Evolutionary conservation across 345 rosid species (phyloP), one percentile per base, ranked within the genome.

Genomic region (Salix brachista): DNA sequence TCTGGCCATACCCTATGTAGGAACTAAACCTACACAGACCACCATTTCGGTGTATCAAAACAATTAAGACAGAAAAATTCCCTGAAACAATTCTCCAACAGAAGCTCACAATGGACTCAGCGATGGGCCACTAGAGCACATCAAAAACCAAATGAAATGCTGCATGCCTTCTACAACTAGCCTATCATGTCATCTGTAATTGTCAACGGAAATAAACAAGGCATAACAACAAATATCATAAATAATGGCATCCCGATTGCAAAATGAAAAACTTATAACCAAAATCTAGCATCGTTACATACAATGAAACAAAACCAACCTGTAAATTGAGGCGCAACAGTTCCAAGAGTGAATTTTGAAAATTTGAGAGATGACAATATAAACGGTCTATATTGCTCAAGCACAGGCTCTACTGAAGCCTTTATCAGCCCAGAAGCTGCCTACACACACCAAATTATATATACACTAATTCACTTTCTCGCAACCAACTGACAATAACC

Each of bases 251-350:
- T 11, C 32, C 3, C 65, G 56, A 28, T 32, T 9, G 65, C 64
- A 30, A 36, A 42, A 39, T 3, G 4, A 69, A 13, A 69, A 30
- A 28, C 25, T 12, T 14, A 67, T 19, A 65, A 48, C 16, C 25
- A 36, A 42, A 69, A 39, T 44, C 28, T 41, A 62, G 17, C 18
- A 30, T 12, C 25, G 32, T 70, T 11, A 2, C 23, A 46, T 50
- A n/a, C 19, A 46, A 74, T 16, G 46, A 67, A 74, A 48, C 1
- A 61, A 73, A 83, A 86, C 88, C 69, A 77, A 94, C 99, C 99
- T 85, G 99, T 96, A 70, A 96, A 96, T 69, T 96, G 98, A n/a
- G 99, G 99, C 26, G 98, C 98, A 80, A 96, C 97, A 1, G 99
- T 92, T 36, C 99, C 99, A 4, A 96, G 98, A 82, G 98, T 94